Evolutionary conservation across 2,329 filamentous ascomycete genomes (phyloP).

Genomic region (Shiraia bambusicola): DNA sequence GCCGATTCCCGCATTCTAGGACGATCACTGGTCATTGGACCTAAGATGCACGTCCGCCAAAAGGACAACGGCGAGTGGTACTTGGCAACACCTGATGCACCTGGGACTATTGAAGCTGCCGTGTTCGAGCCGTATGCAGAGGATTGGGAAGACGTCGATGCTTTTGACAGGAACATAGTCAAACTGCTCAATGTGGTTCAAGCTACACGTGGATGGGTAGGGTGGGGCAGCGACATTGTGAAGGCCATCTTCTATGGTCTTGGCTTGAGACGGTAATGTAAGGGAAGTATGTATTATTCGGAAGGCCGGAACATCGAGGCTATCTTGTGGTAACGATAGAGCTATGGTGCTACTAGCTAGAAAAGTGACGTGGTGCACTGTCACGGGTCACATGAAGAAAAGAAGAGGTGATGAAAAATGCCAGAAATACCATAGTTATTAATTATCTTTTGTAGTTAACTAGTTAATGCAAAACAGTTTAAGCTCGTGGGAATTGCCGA

Average conservation of each 20-base stretch:
- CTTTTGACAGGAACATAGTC: conserved; percentile 58
- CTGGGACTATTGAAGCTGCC: conserved; percentile 45
- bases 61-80: conserved; percentile 41
- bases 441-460: no score
- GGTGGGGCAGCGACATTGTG: conserved; percentile 48
- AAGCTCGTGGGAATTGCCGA: no score
- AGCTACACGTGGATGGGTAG: conserved; percentile 56
- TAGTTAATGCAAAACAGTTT: no score
- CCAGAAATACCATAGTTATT: no score
- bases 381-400: no score
- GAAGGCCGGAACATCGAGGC: background rate
- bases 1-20: conserved; percentile 61
- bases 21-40: conserved; percentile 59
- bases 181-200: conserved; percentile 56
- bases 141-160: conserved; percentile 59
- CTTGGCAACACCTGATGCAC: conserved; percentile 24
- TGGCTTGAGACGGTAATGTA: conserved; percentile 18
- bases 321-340: no score
- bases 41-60: conserved; percentile 53
- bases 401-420: no score
- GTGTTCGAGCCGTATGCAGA: conserved; percentile 64
- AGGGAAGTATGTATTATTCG: background rate
- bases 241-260: conserved; percentile 30
- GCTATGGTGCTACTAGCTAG: no score
- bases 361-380: no score